These are phyloP conservation scores for Colletotrichum cordylinicola DNA, from an alignment of 2,329 filamentous ascomycete species.

Conservation along the genomic window DNA sequence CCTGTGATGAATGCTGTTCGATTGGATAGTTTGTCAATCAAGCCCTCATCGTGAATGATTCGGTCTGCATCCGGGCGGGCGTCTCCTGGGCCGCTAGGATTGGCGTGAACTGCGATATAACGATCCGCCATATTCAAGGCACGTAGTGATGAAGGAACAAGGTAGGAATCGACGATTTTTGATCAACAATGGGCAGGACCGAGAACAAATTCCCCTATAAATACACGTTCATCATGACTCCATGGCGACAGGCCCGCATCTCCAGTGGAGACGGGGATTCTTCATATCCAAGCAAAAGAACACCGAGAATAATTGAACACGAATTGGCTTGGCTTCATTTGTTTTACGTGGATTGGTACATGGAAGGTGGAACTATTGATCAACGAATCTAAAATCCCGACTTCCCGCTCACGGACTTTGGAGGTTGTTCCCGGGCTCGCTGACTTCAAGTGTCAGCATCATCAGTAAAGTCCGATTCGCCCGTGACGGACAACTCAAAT, in stretches of 20 bases:
- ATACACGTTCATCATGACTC: neutral
- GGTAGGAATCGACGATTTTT: neutral
- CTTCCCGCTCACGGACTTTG: neutral
- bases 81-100: conserved; percentile 15
- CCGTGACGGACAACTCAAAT: neutral
- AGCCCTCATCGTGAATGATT: conserved; percentile 12
- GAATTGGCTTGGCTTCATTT: neutral
- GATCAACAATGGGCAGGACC: neutral
- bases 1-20: conserved; percentile 35
- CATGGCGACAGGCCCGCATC: neutral
- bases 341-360: neutral
- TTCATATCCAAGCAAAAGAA: neutral
- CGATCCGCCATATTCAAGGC: neutral
- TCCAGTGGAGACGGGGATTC: neutral
- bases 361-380: neutral
- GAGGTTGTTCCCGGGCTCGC: neutral
- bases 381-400: neutral
- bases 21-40: neutral
- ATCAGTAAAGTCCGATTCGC: neutral
- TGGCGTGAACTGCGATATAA: neutral
- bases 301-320: neutral
- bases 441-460: neutral
- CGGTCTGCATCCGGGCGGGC: conserved; percentile 15
- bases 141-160: neutral
- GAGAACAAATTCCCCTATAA: neutral